Evolutionary conservation across 345 rosid genomes (phyloP).

Genomic region (Turnera subulata): DNA sequence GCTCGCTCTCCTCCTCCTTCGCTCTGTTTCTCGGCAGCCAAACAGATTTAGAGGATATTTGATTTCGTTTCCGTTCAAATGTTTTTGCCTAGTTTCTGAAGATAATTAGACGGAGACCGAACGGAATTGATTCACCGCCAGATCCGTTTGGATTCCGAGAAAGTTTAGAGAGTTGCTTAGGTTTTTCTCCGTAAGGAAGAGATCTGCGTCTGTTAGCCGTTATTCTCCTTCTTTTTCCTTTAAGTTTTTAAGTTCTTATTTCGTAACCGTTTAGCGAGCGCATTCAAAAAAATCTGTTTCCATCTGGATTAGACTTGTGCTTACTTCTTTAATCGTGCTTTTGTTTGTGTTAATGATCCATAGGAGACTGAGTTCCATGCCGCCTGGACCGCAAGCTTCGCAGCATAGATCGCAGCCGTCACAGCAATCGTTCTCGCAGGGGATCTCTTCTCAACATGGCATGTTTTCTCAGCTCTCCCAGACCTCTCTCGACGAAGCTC

Average conservation of each 20-base stretch:
- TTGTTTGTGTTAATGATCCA: slow-evolving; percentile 5
- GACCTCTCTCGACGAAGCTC: slow-evolving; percentile 55
- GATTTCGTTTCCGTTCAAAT: no score
- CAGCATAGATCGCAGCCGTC: slow-evolving; percentile 65
- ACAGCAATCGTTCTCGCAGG: slow-evolving; percentile 86
- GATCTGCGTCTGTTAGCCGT: neutral
- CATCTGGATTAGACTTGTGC: no score
- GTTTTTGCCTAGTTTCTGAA: no score
- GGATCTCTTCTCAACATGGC: slow-evolving; percentile 77
- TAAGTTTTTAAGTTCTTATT: no score
- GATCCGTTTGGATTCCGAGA: no score
- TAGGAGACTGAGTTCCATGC: slow-evolving; percentile 53
- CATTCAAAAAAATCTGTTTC: neutral
- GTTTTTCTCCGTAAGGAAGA: no score
- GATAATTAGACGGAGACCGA: no score
- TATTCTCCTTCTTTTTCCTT: neutral
- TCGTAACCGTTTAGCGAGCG: neutral
- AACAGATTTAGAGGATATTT: no score
- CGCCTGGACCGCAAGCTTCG: slow-evolving; percentile 51
- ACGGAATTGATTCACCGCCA: no score
- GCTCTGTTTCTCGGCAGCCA: no score
- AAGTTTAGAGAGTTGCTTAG: no score
- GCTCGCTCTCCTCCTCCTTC: no score
- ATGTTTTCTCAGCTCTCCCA: slow-evolving; percentile 79
- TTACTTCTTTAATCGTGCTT: neutral